A percentile compares a stretch with the other conserved stretches of the same genome.
Evolutionary conservation across 1,284 basidiomycete species (phyloP).

Genomic region (Irpex lacteus): DNA sequence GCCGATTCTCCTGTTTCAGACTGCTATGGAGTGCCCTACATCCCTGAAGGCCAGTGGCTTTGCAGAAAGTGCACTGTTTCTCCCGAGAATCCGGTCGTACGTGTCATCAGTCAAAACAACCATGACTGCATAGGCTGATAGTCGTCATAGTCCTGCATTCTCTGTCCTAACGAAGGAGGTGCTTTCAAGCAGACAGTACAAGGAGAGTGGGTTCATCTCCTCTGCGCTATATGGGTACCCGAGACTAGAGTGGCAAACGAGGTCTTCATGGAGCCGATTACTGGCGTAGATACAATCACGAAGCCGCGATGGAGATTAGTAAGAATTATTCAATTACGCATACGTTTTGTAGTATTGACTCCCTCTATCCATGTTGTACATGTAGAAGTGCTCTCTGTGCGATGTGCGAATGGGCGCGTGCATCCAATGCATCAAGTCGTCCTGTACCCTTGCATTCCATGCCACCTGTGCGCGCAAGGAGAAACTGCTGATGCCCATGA

Average conservation of each 20-base stretch:
- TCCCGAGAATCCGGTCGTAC: conserved; percentile 91
- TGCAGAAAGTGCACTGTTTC: conserved; percentile 98
- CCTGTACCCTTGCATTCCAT: conserved; percentile 94
- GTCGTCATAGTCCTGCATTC: conserved; percentile 75
- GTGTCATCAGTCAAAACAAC: conserved; percentile 25
- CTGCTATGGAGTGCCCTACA: conserved; percentile 99
- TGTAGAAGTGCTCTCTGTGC: conserved; percentile 84
- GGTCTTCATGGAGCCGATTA: conserved; percentile 98
- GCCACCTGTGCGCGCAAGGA: conserved; percentile 90
- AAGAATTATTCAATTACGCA: conserved; percentile 27
- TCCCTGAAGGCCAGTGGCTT: conserved; percentile 99
- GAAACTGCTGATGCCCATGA: conserved; percentile 85
- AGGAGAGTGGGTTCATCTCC: conserved; percentile 94
- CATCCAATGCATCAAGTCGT: conserved; percentile 93
- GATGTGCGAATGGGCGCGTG: conserved; percentile 85
- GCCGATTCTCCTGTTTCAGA: conserved; percentile 45
- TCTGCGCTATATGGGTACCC: conserved; percentile 98
- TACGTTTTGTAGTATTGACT: conserved; percentile 3
- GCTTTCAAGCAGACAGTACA: conserved; percentile 97
- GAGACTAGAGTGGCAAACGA: conserved; percentile 94
- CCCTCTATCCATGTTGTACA: conserved; percentile 37
- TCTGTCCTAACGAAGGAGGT: conserved; percentile 96
- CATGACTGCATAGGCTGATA: not conserved
- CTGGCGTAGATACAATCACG: conserved; percentile 84
- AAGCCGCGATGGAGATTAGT: conserved; percentile 95